A percentile compares a stretch with the other conserved stretches of the same genome.
Evolutionary conservation across 2,329 filamentous ascomycete species (phyloP).

Genomic region (Diatrype stigma): DNA sequence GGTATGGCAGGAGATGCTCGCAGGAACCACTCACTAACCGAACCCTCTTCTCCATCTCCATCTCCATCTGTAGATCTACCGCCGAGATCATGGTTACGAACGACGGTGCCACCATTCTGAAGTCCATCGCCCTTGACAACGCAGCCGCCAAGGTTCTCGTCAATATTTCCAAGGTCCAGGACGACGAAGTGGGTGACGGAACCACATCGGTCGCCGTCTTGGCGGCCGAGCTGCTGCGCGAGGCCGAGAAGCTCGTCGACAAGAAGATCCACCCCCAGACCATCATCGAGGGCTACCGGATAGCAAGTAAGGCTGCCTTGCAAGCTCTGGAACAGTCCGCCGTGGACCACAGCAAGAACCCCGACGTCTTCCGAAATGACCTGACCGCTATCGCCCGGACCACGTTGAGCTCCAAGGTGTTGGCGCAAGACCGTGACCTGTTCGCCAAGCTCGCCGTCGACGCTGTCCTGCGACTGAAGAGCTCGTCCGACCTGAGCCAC

Average conservation of each 20-base stretch:
- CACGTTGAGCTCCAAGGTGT: conserved; percentile 94
- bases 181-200: conserved; percentile 96
- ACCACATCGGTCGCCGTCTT: conserved; percentile 97
- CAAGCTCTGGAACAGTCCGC: conserved; percentile 78
- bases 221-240: conserved; percentile 88
- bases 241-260: conserved; percentile 95
- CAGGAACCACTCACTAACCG: conserved; percentile 1
- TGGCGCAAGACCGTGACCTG: conserved; percentile 88
- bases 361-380: conserved; percentile 82
- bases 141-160: conserved; percentile 97
- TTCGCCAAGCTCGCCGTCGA: conserved; percentile 88
- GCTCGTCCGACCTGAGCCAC: conserved; percentile 89
- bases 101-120: conserved; percentile 96
- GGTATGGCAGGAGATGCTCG: too few species aligned
- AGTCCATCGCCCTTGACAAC: conserved; percentile 97
- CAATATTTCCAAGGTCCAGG: conserved; percentile 99
- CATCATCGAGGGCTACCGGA: conserved; percentile 97
- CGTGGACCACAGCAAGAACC: conserved; percentile 83
- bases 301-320: conserved; percentile 87
- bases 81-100: conserved; percentile 98
- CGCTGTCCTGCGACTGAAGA: conserved; percentile 83
- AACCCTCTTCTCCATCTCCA: conserved; percentile 16
- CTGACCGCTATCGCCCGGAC: conserved; percentile 87
- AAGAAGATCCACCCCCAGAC: conserved; percentile 99
- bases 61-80: conserved; percentile 63